These are phyloP conservation scores for Noccaea caerulescens DNA, from an alignment of 345 rosid species.

Conservation along the genomic window DNA sequence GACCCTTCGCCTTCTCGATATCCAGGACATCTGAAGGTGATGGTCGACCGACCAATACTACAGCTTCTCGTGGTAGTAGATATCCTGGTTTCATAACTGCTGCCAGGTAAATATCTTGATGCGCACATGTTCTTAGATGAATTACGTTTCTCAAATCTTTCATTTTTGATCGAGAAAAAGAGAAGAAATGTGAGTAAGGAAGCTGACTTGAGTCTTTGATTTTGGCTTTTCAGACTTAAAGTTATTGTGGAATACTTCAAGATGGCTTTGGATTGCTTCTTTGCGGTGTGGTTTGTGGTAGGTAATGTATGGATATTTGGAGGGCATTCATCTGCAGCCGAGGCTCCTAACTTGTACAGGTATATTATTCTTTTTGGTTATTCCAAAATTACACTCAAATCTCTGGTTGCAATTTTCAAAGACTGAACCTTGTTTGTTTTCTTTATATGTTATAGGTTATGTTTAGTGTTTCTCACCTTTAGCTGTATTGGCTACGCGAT, in stretches of 20 bases:
- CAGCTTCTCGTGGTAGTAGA: conserved; percentile 59
- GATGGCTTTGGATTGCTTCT: conserved; percentile 97
- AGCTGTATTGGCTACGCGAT: conserved; percentile 98
- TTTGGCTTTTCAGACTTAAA: conserved; percentile 62
- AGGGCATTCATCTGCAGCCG: conserved; percentile 81
- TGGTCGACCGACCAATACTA: conserved; percentile 52
- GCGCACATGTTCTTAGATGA: not conserved
- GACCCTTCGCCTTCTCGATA: conserved; percentile 76
- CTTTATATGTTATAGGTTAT: conserved; percentile 64
- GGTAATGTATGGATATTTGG: conserved; percentile 99
- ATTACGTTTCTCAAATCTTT: not conserved
- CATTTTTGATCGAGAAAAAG: too few species aligned
- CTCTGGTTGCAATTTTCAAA: not conserved
- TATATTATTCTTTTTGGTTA: conserved; percentile 34
- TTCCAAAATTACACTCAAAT: not conserved
- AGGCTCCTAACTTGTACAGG: conserved; percentile 99
- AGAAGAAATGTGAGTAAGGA: too few species aligned
- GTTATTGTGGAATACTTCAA: conserved; percentile 87
- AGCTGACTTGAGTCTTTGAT: conserved; percentile 21
- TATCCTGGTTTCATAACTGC: conserved; percentile 57
- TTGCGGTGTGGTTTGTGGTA: conserved; percentile 98
- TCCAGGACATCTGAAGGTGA: conserved; percentile 70
- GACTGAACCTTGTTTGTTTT: conserved; percentile 14
- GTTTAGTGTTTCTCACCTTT: conserved; percentile 90
- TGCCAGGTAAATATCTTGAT: conserved; percentile 54